These are phyloP conservation scores for Russula lepida DNA, from an alignment of 768 basidiomycete species.

Conservation along the genomic window DNA sequence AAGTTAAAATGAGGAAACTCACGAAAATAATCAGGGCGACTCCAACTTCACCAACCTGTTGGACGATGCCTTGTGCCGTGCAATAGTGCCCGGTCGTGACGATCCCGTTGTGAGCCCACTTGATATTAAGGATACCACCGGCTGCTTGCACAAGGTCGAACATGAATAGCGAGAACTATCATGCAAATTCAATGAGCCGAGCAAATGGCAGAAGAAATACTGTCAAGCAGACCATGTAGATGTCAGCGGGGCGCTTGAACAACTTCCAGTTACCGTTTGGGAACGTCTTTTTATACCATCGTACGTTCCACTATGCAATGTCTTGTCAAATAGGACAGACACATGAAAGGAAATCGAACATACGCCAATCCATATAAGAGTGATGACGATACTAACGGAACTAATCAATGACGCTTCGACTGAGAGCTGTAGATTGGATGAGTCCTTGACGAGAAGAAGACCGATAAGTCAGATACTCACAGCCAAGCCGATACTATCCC, in stretches of 20 bases:
- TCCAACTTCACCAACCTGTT: slow-evolving; percentile 37
- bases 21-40: slow-evolving; percentile 38
- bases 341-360: background rate
- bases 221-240: slow-evolving; percentile 31
- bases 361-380: slow-evolving; percentile 7
- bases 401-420: slow-evolving; percentile 27
- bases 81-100: slow-evolving; percentile 32
- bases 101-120: slow-evolving; percentile 31
- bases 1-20: slow-evolving; percentile 8
- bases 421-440: slow-evolving; percentile 25
- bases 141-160: slow-evolving; percentile 34
- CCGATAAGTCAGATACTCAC: slow-evolving; percentile 20
- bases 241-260: slow-evolving; percentile 32
- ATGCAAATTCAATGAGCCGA: slow-evolving; percentile 17
- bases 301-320: slow-evolving; percentile 8
- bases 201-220: background rate
- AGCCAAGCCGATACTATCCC: slow-evolving; percentile 32
- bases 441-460: background rate
- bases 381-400: background rate
- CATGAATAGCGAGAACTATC: slow-evolving; percentile 22
- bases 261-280: slow-evolving; percentile 17
- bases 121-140: slow-evolving; percentile 32
- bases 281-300: background rate
- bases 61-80: slow-evolving; percentile 33
- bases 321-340: background rate